phyloP scores from a whole-genome alignment of 2,329 filamentous ascomycete genomes.

The Alternaria incomplexa region DNA sequence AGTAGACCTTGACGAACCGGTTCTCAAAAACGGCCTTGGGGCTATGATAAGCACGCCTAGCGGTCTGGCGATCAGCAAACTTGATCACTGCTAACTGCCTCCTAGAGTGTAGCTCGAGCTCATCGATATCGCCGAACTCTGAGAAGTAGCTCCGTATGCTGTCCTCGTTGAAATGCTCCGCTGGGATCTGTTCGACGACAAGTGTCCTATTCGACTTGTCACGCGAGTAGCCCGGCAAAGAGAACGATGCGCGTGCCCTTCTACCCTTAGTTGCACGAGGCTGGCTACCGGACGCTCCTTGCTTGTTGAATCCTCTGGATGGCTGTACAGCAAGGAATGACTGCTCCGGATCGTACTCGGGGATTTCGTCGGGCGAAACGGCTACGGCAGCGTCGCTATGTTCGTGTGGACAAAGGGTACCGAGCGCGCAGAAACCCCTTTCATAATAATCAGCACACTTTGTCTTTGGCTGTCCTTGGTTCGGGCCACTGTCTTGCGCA shows the following conservation, averaged over 20 bases:
- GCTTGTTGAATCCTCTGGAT: conserved; percentile 1
- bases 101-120: conserved; percentile 70
- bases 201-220: conserved; percentile 71
- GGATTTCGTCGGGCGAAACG: conserved; percentile 16
- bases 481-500: conserved; percentile 41
- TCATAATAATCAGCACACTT: conserved; percentile 74
- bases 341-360: conserved; percentile 67
- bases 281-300: conserved; percentile 25
- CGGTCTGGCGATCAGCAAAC: conserved; percentile 69
- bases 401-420: conserved; percentile 71
- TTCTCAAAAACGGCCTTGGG: conserved; percentile 86
- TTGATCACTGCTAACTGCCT: conserved; percentile 73
- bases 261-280: conserved; percentile 24
- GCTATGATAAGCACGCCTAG: conserved; percentile 74
- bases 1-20: conserved; percentile 83
- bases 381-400: conserved; percentile 59
- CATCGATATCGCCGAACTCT: conserved; percentile 70
- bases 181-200: conserved; percentile 79
- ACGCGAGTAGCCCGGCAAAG: conserved; percentile 66
- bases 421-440: conserved; percentile 74
- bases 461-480: conserved; percentile 40
- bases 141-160: conserved; percentile 72
- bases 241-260: conserved; percentile 61
- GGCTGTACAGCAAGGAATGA: conserved; percentile 47
- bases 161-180: conserved; percentile 70